Evolutionary conservation across 106 monocot species (phyloP).

Genomic region (Platanthera guangdongensis): DNA sequence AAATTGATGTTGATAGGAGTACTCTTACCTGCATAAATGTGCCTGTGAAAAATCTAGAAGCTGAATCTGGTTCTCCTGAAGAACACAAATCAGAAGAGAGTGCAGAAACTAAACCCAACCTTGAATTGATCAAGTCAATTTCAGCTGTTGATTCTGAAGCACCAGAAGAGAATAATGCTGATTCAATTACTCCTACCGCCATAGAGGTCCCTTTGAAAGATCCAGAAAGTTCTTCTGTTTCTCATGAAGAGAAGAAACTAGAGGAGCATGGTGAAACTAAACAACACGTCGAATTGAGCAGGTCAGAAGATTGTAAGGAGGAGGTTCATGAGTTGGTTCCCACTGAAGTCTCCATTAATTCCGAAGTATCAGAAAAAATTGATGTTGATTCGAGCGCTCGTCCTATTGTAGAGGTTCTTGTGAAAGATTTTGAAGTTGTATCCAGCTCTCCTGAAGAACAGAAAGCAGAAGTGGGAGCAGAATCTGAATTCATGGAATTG

Average conservation of each 20-base stretch:
- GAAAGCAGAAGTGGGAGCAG: background rate
- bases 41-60: conserved; percentile 7
- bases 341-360: background rate
- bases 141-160: no score
- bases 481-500: no score
- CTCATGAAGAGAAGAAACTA: no score
- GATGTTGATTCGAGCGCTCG: conserved; percentile 1
- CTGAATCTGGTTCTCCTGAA: conserved; percentile 2
- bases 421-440: background rate
- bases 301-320: no score
- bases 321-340: background rate
- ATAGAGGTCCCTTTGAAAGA: background rate
- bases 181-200: background rate
- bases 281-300: no score
- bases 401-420: background rate
- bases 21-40: background rate
- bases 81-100: conserved; percentile 1
- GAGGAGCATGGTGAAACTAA: no score
- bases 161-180: no score
- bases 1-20: background rate
- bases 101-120: background rate
- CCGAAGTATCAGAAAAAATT: background rate
- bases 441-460: conserved; percentile 7
- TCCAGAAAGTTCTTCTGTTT: no score
- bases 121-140: background rate